Evolutionary conservation across 148 eudicot genomes (phyloP).

Genomic region (Drosera capensis): DNA sequence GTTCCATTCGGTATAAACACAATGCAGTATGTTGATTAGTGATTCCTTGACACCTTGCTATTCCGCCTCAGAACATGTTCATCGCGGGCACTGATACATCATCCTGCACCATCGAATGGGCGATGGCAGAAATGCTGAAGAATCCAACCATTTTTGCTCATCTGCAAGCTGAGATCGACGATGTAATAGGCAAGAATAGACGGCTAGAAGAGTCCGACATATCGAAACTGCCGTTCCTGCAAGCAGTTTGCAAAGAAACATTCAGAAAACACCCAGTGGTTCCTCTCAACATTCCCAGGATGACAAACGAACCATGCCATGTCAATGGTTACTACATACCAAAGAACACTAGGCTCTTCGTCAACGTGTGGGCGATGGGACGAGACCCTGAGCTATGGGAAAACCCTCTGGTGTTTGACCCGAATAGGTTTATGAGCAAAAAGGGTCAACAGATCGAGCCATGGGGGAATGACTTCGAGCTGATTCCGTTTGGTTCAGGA

Average conservation of each 20-base stretch:
- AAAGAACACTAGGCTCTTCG: constrained; percentile 12
- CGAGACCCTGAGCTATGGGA: constrained; percentile 25
- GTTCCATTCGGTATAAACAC: background rate
- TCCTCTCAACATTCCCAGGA: constrained; percentile 18
- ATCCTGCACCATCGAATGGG: constrained; percentile 27
- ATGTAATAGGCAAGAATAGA: constrained; percentile 10
- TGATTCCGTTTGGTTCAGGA: constrained; percentile 30
- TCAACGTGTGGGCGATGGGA: constrained; percentile 27
- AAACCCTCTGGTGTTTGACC: constrained; percentile 16
- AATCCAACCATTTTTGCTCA: constrained; percentile 13
- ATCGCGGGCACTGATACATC: constrained; percentile 31
- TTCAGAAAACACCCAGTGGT: constrained; percentile 24
- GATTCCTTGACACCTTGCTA: background rate
- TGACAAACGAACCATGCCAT: constrained; percentile 8
- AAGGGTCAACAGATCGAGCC: constrained; percentile 7
- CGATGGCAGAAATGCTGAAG: constrained; percentile 17
- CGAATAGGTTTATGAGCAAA: constrained; percentile 20
- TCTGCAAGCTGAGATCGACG: constrained; percentile 15
- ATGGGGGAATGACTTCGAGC: constrained; percentile 17
- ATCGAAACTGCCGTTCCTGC: constrained; percentile 18
- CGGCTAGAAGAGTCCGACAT: constrained; percentile 23
- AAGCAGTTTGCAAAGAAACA: constrained; percentile 23
- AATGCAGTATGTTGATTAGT: background rate
- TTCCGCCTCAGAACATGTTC: constrained; percentile 12
- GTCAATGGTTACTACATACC: constrained; percentile 23